Evolutionary conservation across 148 eudicot species (phyloP).

Genomic region (Camellia lanceoleosa): DNA sequence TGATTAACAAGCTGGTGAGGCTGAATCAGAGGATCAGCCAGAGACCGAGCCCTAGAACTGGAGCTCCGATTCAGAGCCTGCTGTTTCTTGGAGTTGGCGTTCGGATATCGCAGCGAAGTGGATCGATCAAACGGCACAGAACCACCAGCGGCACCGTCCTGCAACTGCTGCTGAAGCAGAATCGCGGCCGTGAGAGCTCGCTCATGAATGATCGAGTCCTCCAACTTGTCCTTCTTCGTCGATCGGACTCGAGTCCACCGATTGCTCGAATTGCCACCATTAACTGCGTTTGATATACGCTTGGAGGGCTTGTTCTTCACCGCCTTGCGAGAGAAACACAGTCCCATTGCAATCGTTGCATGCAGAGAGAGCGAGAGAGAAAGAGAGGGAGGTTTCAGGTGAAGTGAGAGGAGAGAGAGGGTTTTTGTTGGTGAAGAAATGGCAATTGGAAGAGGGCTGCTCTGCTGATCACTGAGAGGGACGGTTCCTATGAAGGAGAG

Average conservation of each 20-base stretch:
- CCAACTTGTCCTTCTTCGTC: slow-evolving; percentile 42
- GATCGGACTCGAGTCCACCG: slow-evolving; percentile 60
- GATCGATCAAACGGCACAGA: slow-evolving; percentile 62
- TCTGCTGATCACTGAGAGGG: background rate
- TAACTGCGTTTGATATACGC: slow-evolving; percentile 36
- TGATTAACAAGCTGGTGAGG: slow-evolving; percentile 76
- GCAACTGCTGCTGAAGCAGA: slow-evolving; percentile 51
- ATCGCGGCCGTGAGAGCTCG: slow-evolving; percentile 70
- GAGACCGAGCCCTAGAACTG: slow-evolving; percentile 65
- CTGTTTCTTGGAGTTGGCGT: slow-evolving; percentile 26
- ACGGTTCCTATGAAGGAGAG: background rate
- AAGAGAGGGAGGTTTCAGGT: background rate
- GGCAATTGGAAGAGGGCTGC: background rate
- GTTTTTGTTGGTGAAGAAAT: background rate
- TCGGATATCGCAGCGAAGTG: slow-evolving; percentile 54
- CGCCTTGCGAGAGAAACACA: slow-evolving; percentile 46
- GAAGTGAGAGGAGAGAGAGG: slow-evolving; percentile 9
- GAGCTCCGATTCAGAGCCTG: slow-evolving; percentile 62
- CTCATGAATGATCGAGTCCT: slow-evolving; percentile 48
- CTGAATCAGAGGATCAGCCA: slow-evolving; percentile 72
- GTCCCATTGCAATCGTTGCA: slow-evolving; percentile 49
- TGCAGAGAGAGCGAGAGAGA: slow-evolving; percentile 15
- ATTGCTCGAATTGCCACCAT: slow-evolving; percentile 26
- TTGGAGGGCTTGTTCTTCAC: slow-evolving; percentile 25
- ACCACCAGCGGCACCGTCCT: slow-evolving; percentile 23